Evolutionary conservation across 2,329 filamentous ascomycete genomes (phyloP).

Genomic region (Xylariales sp.): DNA sequence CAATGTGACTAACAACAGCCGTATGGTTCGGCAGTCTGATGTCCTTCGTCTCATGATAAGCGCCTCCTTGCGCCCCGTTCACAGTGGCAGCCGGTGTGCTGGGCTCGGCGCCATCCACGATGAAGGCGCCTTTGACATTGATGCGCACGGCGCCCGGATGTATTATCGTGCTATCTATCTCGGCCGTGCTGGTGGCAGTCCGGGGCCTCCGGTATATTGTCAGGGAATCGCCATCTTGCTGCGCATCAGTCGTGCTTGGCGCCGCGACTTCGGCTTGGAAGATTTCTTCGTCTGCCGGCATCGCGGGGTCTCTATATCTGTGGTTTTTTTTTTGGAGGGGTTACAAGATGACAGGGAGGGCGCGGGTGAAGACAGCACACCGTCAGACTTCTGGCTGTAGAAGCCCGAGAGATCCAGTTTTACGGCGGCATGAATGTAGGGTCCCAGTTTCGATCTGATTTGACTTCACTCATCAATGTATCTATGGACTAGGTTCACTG

Average conservation of each 20-base stretch:
- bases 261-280: conserved; percentile 12
- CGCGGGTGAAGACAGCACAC: no score
- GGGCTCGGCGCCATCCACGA: conserved; percentile 75
- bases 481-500: no score
- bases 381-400: no score
- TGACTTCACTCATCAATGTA: no score
- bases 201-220: conserved; percentile 23
- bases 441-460: no score
- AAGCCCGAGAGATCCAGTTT: no score
- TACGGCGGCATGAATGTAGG: no score
- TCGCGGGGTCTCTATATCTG: conserved; percentile 2
- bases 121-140: conserved; percentile 94
- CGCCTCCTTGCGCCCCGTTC: conserved; percentile 37
- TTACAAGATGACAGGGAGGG: no score
- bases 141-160: conserved; percentile 76
- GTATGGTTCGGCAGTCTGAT: conserved; percentile 97
- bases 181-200: conserved; percentile 45
- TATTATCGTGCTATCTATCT: conserved; percentile 57
- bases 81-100: conserved; percentile 39
- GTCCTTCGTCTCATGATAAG: conserved; percentile 72
- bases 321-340: conserved; percentile 6
- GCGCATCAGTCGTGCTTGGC: neutral
- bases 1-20: conserved; percentile 91
- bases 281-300: conserved; percentile 17
- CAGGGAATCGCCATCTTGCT: neutral